Percentiles rank a stretch among this genome's conserved stretches.
phyloP scores from a whole-genome alignment of 78 protist genomes.

The Guillardia theta region DNA sequence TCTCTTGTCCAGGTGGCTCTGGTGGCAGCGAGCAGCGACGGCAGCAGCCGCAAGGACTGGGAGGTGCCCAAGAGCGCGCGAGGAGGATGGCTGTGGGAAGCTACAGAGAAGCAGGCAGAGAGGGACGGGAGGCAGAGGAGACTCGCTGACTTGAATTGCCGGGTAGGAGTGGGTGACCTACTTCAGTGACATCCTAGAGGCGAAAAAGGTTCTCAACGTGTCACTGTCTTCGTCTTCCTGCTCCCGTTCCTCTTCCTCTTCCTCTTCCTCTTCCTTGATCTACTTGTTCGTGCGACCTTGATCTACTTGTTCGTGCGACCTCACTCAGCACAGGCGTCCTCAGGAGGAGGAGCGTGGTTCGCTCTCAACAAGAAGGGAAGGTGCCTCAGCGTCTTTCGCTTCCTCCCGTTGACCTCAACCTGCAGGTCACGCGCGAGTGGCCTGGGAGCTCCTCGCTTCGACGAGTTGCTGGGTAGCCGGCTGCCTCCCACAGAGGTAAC shows the following conservation, averaged over 20 bases:
- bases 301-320: too few relatives aligned
- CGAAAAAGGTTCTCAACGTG: too few relatives aligned
- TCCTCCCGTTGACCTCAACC: too few relatives aligned
- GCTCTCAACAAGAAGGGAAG: not conserved
- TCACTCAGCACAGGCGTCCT: too few relatives aligned
- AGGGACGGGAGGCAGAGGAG: too few relatives aligned
- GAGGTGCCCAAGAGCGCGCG: not conserved
- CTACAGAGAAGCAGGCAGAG: not conserved
- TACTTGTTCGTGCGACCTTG: not conserved
- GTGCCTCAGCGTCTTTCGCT: too few relatives aligned
- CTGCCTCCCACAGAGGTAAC: not conserved
- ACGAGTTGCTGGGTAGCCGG: conserved; percentile 10
- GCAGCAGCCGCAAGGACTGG: not conserved
- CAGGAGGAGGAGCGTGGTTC: not conserved
- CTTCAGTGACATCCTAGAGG: too few relatives aligned
- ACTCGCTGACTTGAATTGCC: too few relatives aligned
- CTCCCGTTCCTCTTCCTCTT: not conserved
- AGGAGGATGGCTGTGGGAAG: conserved; percentile 29
- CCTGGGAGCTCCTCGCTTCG: conserved; percentile 16
- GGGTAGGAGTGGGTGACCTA: too few relatives aligned
- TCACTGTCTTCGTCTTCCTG: not conserved
- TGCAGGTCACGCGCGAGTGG: too few relatives aligned
- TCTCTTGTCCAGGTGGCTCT: not conserved
- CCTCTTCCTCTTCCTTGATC: not conserved
- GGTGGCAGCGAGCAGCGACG: not conserved